A percentile compares a stretch with the other conserved stretches of the same genome.
Conservation (phyloP, 805 yeast genomes). For the Nakazawaea ernobii region DNA sequence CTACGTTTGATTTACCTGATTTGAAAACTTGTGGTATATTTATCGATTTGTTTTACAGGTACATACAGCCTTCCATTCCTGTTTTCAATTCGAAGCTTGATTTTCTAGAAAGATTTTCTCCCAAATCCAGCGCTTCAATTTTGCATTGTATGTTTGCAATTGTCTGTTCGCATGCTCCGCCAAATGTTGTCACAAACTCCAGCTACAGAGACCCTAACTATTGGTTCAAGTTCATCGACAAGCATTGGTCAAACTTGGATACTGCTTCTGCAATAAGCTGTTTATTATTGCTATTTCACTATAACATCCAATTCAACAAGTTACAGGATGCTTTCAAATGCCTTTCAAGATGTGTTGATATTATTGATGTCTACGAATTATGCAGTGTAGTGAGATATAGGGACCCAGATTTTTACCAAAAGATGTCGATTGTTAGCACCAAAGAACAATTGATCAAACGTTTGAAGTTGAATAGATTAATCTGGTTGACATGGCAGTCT, state of each 20-base stretch:
- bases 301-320: conserved; percentile 11
- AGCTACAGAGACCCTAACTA: conserved; percentile 26
- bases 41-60: conserved; percentile 34
- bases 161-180: conserved; percentile 26
- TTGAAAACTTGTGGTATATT: conserved; percentile 26
- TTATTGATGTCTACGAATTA: conserved; percentile 26
- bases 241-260: conserved; percentile 25
- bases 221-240: conserved; percentile 31
- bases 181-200: conserved; percentile 19
- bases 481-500: conserved; percentile 35
- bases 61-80: conserved; percentile 31
- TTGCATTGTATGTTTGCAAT: conserved; percentile 30
- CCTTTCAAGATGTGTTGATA: conserved; percentile 30
- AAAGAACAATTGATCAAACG: conserved; percentile 28
- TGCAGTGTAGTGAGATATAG: conserved; percentile 11
- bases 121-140: conserved; percentile 21
- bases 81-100: conserved; percentile 29
- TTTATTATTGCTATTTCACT: conserved; percentile 15
- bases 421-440: conserved; percentile 21
- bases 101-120: conserved; percentile 24
- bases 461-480: conserved; percentile 26
- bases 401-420: conserved; percentile 19
- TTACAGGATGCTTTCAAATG: conserved; percentile 23
- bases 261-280: conserved; percentile 9
- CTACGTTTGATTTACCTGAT: conserved; percentile 30